Base-by-base conservation (phyloP, 768 basidiomycete species). In the Zangia roseola region DNA sequence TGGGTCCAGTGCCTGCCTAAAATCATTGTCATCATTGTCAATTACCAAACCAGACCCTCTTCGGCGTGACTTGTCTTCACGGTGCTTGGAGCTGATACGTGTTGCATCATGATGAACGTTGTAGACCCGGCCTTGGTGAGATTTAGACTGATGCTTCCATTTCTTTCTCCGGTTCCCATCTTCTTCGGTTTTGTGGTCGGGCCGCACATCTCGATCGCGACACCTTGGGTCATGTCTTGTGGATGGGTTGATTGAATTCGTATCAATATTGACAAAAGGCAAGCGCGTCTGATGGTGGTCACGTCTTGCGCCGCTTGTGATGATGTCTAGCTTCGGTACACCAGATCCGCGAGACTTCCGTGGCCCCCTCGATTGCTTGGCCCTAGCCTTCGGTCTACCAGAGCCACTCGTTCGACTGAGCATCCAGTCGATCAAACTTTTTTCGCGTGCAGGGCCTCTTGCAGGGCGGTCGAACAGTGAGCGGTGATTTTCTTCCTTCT, bases 361-460 rank as follows among this genome's bases (percentile, higher is more conserved):
- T 25, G 56, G 45, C 28, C 42, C 35, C 26, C 37, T 43, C 20
- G 55, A 26, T 30, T 56, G 48, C 45, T 60, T 57, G 8, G 13
- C 19, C 49, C 46, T 59, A 34, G 54, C 9, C 34, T 63, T 47
- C 37, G 49, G 34, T 45, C 33, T 40, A 14, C 31, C 45, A 62
- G 55, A 25, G 30, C 46, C 47, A 54, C 63, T 52, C 2, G 76
- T 75, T 40, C 77, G 72, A 13, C 72, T 70, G 40, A 89, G 58
- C 86, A 89, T 89, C 61, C 80, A 81, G 55, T 88, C 83, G 40
- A 89, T 85, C 43, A 86, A 61, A 57, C 73, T 80, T 62, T 60
- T 74, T 63, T 69, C 73, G 46, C 57, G 65, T 21, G 60, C 62
- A 19, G 62, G 60, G 9, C 53, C 58, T 45, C 57, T 63, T 23